These are phyloP conservation scores for Metschnikowia santaceciliae DNA, from an alignment of 805 yeast species.

Conservation along the genomic window DNA sequence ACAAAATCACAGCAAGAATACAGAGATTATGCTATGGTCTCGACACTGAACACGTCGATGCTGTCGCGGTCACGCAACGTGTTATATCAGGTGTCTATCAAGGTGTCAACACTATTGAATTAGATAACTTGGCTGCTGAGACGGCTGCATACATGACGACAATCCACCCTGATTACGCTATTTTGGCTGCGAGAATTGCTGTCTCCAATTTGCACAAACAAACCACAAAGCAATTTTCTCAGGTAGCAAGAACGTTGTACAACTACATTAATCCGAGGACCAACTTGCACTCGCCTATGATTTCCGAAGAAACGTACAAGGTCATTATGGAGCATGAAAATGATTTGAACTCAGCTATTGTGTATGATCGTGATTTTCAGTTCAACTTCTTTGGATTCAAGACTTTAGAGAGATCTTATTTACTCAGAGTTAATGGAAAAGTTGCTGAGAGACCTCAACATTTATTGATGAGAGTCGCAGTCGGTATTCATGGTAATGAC, in stretches of 20 bases:
- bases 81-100: conserved; percentile 95
- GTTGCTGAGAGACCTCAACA: conserved; percentile 63
- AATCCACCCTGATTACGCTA: conserved; percentile 95
- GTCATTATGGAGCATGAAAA: conserved; percentile 36
- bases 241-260: conserved; percentile 69
- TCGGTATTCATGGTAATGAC: conserved; percentile 57
- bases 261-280: conserved; percentile 80
- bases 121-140: conserved; percentile 74
- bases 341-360: conserved; percentile 44
- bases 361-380: conserved; percentile 48
- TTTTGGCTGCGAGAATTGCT: conserved; percentile 92
- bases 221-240: conserved; percentile 81
- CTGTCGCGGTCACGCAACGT: conserved; percentile 93
- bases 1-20: conserved; percentile 89
- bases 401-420: conserved; percentile 56
- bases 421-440: conserved; percentile 50
- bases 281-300: conserved; percentile 49
- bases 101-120: conserved; percentile 91
- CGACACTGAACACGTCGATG: conserved; percentile 87
- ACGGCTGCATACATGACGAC: conserved; percentile 98
- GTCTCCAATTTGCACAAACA: conserved; percentile 92
- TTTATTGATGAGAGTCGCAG: conserved; percentile 57
- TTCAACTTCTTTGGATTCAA: conserved; percentile 60
- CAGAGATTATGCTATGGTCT: conserved; percentile 92
- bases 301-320: conserved; percentile 38